Evolutionary conservation across 2,329 filamentous ascomycete genomes (phyloP), one percentile per base, ranked within the genome.

Genomic region (Fusarium ramigenum): DNA sequence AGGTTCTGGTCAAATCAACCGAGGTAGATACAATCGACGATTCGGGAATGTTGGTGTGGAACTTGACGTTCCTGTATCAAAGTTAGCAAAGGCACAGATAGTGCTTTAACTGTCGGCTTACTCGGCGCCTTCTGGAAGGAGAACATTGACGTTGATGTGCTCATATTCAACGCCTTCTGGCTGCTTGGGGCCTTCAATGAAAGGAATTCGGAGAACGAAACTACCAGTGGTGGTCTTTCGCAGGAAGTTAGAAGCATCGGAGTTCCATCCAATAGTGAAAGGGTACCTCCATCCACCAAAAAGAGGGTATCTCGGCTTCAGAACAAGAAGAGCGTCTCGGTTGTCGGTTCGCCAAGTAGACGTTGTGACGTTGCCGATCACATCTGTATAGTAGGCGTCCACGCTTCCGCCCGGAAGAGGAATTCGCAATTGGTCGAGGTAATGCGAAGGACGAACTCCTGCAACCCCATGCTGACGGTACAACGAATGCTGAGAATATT

Each of bases 241-340:
- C 74, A 99, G 81, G 81, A 93, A 96, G 64, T 89, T 90, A 78
- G 90, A 90, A 34, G 97, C 87, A 75, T 97, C 91, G 59, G 93
- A 92, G 84, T 98, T 97, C 96, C 96, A 99, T 75, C 96, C 96
- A 64, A 98, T 91, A 66, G 93, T 94, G 86, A 98, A 99, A 74
- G 93, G 96, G 84, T 98, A 98, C 83, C 97, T 97, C 96, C 96
- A 99, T 69, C 94, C 95, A 68, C 96, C 96, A 78, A 98, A 99
- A 30, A 99, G 83, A n/a, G 96, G 96, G 83, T 97, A 99, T 59
- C 96, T 91, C 25, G 96, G 96, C 87, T 95, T 96, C 72, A 98
- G 87, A 83, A 98, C 95, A 34, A 99, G 88, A 46, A 92, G 85
- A n/a, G 93, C 92, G 82, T 96, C 93, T 28, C 93, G 91, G 80